Evolutionary conservation across 441 rosid species (phyloP), one percentile per base, ranked within the genome.

Genomic region (Flueggea neowawraea): DNA sequence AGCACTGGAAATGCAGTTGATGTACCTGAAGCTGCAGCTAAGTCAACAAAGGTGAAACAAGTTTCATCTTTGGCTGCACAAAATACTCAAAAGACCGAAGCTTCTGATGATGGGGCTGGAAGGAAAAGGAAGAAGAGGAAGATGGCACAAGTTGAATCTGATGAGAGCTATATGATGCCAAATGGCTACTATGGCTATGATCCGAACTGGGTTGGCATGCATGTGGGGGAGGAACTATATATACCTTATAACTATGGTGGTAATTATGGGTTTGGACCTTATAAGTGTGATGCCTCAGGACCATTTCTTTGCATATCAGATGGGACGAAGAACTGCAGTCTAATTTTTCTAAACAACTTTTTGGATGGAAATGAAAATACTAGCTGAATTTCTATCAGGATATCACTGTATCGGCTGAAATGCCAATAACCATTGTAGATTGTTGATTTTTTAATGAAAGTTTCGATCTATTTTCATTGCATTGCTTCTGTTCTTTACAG

Each of bases 121-220:
- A 89, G 68, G 78, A 84, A 83, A 69, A 89, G 82, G 80, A 89
- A 79, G 68, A 83, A 76, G 79, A 88, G 79, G 86, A 83, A 74
- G 67, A 69, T 15, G 76, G 85, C 31, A 49, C 57, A 62, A 74
- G 67, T 9, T 10, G 79, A 80, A 45, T 80, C 81, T 48, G 81
- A 85, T 48, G 82, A 85, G 44, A 83, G 70, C 58, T 84, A 75
- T 77, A 81, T 82, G 90, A 86, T 89, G 90, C 79, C 83, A 66
- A 64, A 79, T 75, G 86, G 82, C 54, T 84, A 82, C 62, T 72
- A 80, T 48, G 80, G 77, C 12, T 78, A 36, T 36, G 6, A 64
- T 72, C 91, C 87, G 63, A 85, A 72, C 70, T 90, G 87, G 83
- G 72, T 56, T 32, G 86, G 91, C 43, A 74, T 82, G 82, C 87